Conservation (phyloP, 768 basidiomycete species). For the Leccinum fibrillosum region DNA sequence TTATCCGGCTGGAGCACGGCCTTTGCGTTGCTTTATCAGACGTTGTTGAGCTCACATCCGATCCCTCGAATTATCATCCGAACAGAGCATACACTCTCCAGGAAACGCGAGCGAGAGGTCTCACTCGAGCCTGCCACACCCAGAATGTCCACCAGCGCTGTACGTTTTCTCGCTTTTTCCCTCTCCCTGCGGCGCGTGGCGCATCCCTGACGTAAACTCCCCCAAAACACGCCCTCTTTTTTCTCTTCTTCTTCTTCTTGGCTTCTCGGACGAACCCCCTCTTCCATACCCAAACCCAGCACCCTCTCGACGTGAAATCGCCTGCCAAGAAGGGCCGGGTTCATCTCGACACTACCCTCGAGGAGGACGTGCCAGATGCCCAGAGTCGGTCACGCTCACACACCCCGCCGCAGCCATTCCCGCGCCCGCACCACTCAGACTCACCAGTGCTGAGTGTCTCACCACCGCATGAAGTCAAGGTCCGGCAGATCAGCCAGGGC, state of each 20-base stretch:
- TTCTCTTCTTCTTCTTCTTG: neutral
- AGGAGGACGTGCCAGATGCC: neutral
- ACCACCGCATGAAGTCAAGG: constrained; percentile 77
- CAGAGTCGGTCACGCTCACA: constrained; percentile 42
- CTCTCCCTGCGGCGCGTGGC: constrained; percentile 6
- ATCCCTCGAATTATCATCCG: constrained; percentile 7
- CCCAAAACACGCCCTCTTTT: constrained; percentile 18
- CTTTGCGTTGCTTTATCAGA: constrained; percentile 23
- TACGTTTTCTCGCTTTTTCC: constrained; percentile 33
- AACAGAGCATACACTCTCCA: constrained; percentile 47
- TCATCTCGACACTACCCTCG: constrained; percentile 43
- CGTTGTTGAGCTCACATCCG: constrained; percentile 19
- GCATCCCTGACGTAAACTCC: constrained; percentile 29
- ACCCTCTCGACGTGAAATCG: constrained; percentile 44
- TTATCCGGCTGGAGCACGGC: constrained; percentile 19
- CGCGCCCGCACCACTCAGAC: constrained; percentile 20
- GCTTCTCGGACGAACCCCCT: neutral
- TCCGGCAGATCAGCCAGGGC: constrained; percentile 74
- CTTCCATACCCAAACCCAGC: constrained; percentile 20
- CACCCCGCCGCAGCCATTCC: constrained; percentile 46
- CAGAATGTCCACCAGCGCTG: constrained; percentile 33
- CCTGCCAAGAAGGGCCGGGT: constrained; percentile 78
- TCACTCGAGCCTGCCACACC: constrained; percentile 68
- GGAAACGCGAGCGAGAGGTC: constrained; percentile 76
- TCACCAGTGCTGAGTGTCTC: constrained; percentile 44